Percentiles rank a stretch among this genome's conserved stretches.
phyloP scores from a whole-genome alignment of 202 grass and related monocot genomes.

The Zizania palustris region DNA sequence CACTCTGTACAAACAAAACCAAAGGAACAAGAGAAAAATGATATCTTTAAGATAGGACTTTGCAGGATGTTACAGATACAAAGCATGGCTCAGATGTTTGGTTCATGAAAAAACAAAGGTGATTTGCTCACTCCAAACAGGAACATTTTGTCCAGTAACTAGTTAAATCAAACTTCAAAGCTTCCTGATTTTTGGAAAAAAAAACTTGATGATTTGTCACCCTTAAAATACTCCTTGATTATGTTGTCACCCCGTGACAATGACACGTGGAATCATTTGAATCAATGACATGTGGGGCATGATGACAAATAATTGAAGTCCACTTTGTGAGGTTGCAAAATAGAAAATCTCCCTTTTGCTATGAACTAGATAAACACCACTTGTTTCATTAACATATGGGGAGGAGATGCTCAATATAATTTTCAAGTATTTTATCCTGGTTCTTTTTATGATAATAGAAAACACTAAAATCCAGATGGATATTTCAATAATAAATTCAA shows the following conservation, averaged over 20 bases:
- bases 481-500: conserved; percentile 39
- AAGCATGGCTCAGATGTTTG: conserved; percentile 9
- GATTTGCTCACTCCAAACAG: conserved; percentile 24
- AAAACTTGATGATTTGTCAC: no score
- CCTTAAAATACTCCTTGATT: no score
- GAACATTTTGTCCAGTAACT: conserved; percentile 1
- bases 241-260: no score
- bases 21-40: conserved; percentile 3
- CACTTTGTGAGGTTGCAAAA: no score
- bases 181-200: not conserved
- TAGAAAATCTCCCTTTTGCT: no score
- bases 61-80: conserved; percentile 15
- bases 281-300: no score
- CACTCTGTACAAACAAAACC: conserved; percentile 17
- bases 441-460: conserved; percentile 28
- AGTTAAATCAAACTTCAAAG: not conserved
- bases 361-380: no score
- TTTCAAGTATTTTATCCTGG: no score
- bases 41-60: conserved; percentile 23
- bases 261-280: no score
- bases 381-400: no score
- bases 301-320: no score
- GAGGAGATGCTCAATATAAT: no score
- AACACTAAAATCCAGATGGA: not conserved
- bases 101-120: conserved; percentile 18